Evolutionary conservation across 1,284 basidiomycete genomes (phyloP).

Genomic region (Melampsora larici-populina): DNA sequence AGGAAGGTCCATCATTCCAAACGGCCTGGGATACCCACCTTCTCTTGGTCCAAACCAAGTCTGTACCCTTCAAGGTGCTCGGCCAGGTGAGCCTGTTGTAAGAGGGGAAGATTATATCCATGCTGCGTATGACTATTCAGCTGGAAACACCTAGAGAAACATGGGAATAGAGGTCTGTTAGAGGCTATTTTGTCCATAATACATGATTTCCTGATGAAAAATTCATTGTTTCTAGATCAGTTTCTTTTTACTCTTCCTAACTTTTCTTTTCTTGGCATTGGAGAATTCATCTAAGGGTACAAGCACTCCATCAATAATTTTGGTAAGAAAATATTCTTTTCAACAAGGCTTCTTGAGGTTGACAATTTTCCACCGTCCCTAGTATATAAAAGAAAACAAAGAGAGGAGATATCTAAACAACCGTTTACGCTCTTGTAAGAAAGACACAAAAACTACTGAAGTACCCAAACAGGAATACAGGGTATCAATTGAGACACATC

Average conservation of each 20-base stretch:
- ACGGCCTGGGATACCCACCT: slow-evolving; percentile 53
- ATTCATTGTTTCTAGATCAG: slow-evolving; percentile 46
- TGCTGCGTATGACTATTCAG: slow-evolving; percentile 54
- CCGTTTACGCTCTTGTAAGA: slow-evolving; percentile 62
- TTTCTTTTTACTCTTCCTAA: slow-evolving; percentile 7
- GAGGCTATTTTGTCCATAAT: neutral
- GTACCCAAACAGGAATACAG: slow-evolving; percentile 47
- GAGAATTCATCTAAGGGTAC: slow-evolving; percentile 10
- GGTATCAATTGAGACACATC: slow-evolving; percentile 53
- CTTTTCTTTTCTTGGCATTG: slow-evolving; percentile 56
- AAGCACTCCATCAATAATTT: slow-evolving; percentile 3
- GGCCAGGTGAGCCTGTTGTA: slow-evolving; percentile 52
- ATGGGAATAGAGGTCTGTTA: slow-evolving; percentile 53
- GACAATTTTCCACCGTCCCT: no score
- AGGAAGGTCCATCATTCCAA: slow-evolving; percentile 52
- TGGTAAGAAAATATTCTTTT: neutral
- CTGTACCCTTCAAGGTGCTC: slow-evolving; percentile 53
- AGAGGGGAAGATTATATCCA: slow-evolving; percentile 54
- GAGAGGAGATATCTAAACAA: slow-evolving; percentile 68
- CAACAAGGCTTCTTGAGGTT: no score
- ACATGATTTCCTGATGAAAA: neutral
- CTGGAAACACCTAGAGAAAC: slow-evolving; percentile 56
- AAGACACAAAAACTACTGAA: slow-evolving; percentile 57
- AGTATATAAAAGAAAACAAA: slow-evolving; percentile 66
- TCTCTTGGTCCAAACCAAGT: slow-evolving; percentile 56